Base-by-base conservation (phyloP, 768 basidiomycete species). In the Obba rivulosa region DNA sequence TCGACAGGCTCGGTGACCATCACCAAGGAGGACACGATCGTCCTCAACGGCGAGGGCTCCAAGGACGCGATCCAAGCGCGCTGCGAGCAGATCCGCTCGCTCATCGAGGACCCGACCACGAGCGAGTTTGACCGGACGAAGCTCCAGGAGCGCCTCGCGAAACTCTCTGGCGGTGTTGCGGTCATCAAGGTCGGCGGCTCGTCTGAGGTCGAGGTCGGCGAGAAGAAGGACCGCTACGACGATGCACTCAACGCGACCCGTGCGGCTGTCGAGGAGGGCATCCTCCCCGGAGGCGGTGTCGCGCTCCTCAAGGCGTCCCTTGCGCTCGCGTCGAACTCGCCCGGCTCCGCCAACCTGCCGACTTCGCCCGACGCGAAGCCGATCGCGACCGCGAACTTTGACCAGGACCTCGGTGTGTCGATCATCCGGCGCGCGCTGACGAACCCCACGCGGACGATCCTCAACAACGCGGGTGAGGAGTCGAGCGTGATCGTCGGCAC, bases 221-320 rank as follows among this genome's bases (percentile, higher is more conserved):
- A 98, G 80, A 98, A 97, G 90, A 96, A 98, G 82, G 95, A 98
- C 66, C 79, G 94, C 34, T 97, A 96, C 62, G 94, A 97, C 57
- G 92, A 95, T 63, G 94, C 94, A 1, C 77, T 97, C 41, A 96
- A 96, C 66, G 93, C 94, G n/a, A 98, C 95, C 3, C 87, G 95
- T 35, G 95, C 95, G 21, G 93, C 95, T 39, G 95, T 98, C 24
- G 95, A 97, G 71, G 94, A 99, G 68, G 95, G 95, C 63, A 96
- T 97, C 61, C 85, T 98, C 28, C 95, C 95, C 45, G 95, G 95
- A 38, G 95, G 95, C 62, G 94, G 94, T 66, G 84, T 91, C 25
- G 94, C 95, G 22, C 80, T 96, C 20, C 80, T 96, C 62, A 92
- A 92, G 68, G 89, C 91, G 3, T 81, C 79, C 21, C 73, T 87